phyloP scores from a whole-genome alignment of 148 eudicot species.

The Dysphania ambrosioides region DNA sequence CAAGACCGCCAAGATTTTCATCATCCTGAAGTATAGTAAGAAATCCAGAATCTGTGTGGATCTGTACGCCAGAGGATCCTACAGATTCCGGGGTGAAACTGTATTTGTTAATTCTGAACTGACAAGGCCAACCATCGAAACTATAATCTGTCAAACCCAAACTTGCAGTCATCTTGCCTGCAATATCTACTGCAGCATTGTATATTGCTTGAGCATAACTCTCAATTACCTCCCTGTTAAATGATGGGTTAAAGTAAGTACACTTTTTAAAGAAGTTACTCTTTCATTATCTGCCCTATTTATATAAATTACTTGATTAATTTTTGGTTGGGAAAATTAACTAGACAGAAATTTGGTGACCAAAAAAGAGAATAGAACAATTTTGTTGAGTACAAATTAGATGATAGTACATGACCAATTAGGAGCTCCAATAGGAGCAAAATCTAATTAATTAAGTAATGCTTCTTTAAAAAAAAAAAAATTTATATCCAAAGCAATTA shows the following conservation, averaged over 20 bases:
- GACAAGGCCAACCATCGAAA: conserved; percentile 58
- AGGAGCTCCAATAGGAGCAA: too few relatives aligned
- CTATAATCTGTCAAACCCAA: conserved; percentile 39
- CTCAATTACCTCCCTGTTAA: conserved; percentile 45
- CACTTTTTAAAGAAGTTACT: too few relatives aligned
- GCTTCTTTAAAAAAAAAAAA: too few relatives aligned
- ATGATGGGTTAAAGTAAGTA: background rate
- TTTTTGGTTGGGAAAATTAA: too few relatives aligned
- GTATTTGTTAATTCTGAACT: conserved; percentile 73
- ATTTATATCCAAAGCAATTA: too few relatives aligned
- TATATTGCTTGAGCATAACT: conserved; percentile 54
- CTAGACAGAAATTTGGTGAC: too few relatives aligned
- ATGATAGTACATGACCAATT: too few relatives aligned
- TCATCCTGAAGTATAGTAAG: conserved; percentile 76
- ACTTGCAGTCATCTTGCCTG: conserved; percentile 38
- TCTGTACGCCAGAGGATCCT: conserved; percentile 57
- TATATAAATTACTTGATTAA: too few relatives aligned
- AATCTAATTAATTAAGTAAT: too few relatives aligned
- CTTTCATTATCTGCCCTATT: too few relatives aligned
- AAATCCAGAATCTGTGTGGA: conserved; percentile 75
- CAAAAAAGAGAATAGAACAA: too few relatives aligned
- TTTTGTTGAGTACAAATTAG: too few relatives aligned
- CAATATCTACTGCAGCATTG: conserved; percentile 41
- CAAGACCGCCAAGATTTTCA: conserved; percentile 67
- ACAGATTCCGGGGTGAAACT: conserved; percentile 48